phyloP scores from a whole-genome alignment of 495 filamentous ascomycete species.

The Lophiotrema nucula region DNA sequence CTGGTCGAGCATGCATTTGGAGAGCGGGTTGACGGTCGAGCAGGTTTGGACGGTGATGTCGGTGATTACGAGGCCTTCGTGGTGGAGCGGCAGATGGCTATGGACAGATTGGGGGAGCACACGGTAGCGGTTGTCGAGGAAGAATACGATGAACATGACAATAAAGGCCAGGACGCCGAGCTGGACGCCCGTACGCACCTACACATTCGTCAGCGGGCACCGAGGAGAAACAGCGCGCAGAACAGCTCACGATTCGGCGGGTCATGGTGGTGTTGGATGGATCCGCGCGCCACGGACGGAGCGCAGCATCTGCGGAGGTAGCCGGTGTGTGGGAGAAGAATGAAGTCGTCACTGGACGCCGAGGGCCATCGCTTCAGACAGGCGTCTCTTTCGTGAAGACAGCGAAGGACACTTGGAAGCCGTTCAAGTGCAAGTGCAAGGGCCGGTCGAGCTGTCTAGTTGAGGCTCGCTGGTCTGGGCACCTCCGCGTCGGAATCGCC shows the following conservation, averaged over 20 bases:
- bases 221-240: not conserved
- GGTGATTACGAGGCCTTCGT: constrained; percentile 64
- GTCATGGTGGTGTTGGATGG: constrained; percentile 41
- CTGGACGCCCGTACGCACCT: constrained; percentile 85
- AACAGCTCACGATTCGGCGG: constrained; percentile 43
- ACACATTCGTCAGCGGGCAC: not conserved
- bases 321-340: no score
- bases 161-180: constrained; percentile 64
- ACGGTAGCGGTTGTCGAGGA: constrained; percentile 49
- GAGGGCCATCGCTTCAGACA: no score
- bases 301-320: no score
- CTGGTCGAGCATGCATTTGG: constrained; percentile 74
- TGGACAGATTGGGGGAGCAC: constrained; percentile 51
- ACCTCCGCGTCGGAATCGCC: no score
- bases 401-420: no score
- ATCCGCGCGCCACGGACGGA: not conserved
- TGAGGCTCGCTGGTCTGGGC: no score
- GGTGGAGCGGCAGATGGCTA: constrained; percentile 57
- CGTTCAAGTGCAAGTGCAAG: no score
- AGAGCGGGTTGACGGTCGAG: constrained; percentile 70
- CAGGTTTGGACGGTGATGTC: constrained; percentile 85
- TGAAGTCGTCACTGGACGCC: no score
- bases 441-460: not conserved
- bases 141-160: constrained; percentile 54
- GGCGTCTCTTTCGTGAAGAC: no score